Conservation (phyloP, 306 rosid species). For the Bauhinia variegata region DNA sequence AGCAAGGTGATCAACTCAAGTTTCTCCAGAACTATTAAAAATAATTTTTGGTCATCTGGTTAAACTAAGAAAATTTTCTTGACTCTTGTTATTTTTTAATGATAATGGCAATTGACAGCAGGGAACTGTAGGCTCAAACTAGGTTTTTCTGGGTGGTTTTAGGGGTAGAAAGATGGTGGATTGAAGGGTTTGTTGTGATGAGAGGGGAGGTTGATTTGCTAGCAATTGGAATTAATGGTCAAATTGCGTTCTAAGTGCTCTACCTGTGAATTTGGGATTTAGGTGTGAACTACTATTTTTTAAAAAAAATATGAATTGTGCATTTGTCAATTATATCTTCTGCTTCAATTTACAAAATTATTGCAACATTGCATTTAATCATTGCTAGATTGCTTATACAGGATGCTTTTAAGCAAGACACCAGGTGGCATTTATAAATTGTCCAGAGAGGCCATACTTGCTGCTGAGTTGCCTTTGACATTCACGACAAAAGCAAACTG, state of each 20-base stretch:
- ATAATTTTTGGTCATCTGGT: conserved; percentile 8
- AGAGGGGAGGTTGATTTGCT: too few relatives aligned
- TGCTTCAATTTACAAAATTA: conserved; percentile 21
- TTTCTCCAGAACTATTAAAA: conserved; percentile 2
- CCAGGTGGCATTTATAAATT: conserved; percentile 85
- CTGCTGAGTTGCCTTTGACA: conserved; percentile 73
- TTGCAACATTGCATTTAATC: conserved; percentile 35
- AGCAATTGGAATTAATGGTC: too few relatives aligned
- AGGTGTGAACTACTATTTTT: neutral
- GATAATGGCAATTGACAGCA: too few relatives aligned
- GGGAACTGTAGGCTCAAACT: too few relatives aligned
- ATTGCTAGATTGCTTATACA: conserved; percentile 44
- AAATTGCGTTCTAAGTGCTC: too few relatives aligned
- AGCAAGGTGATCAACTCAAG: conserved; percentile 11
- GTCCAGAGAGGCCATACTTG: conserved; percentile 80
- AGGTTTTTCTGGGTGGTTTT: too few relatives aligned
- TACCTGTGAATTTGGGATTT: too few relatives aligned
- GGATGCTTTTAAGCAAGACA: conserved; percentile 85
- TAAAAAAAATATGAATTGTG: conserved; percentile 31
- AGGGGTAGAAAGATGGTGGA: too few relatives aligned
- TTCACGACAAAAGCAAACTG: conserved; percentile 77
- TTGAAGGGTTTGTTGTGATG: too few relatives aligned
- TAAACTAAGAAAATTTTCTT: conserved; percentile 16
- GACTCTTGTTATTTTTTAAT: neutral
- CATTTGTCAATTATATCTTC: conserved; percentile 15